Evolutionary conservation across 2,329 filamentous ascomycete species (phyloP).

Genomic region (Teratosphaeria epicoccoides): DNA sequence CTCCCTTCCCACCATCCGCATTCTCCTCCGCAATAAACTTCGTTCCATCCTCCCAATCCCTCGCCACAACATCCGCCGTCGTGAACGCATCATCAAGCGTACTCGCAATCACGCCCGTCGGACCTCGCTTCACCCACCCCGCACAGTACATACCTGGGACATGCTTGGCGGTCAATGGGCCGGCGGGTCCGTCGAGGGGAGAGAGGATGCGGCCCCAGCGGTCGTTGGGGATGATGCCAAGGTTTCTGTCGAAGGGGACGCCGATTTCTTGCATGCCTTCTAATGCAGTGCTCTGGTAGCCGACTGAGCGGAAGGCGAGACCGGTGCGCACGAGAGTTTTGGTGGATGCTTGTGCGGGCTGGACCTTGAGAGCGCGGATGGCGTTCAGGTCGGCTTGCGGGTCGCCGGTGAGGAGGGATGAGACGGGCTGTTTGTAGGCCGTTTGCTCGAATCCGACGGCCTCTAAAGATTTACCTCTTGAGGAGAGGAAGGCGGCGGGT

Average conservation of each 20-base stretch:
- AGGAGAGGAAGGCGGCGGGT: constrained; percentile 55
- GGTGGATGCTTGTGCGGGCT: constrained; percentile 19
- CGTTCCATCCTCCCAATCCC: constrained; percentile 54
- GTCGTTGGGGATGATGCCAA: constrained; percentile 76
- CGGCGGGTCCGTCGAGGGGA: constrained; percentile 29
- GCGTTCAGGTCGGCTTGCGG: constrained; percentile 19
- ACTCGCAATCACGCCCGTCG: constrained; percentile 88
- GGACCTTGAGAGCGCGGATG: constrained; percentile 19
- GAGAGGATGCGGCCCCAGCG: constrained; percentile 59
- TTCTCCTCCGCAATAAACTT: constrained; percentile 32
- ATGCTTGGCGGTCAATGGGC: constrained; percentile 36
- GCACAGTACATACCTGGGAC: constrained; percentile 77
- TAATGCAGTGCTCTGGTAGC: constrained; percentile 74
- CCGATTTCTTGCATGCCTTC: constrained; percentile 62
- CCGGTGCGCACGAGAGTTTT: constrained; percentile 46
- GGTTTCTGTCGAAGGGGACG: constrained; percentile 63
- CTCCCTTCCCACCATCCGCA: constrained; percentile 36
- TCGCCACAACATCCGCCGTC: constrained; percentile 70
- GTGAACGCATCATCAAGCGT: constrained; percentile 93
- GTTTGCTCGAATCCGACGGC: constrained; percentile 56
- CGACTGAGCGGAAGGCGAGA: constrained; percentile 84
- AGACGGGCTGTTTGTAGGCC: constrained; percentile 21
- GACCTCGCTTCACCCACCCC: constrained; percentile 92
- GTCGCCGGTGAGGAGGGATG: constrained; percentile 15
- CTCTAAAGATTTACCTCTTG: constrained; percentile 43